Conservation (phyloP, 2,329 filamentous ascomycete genomes). For the Cladosporium austrohemisphaericum region DNA sequence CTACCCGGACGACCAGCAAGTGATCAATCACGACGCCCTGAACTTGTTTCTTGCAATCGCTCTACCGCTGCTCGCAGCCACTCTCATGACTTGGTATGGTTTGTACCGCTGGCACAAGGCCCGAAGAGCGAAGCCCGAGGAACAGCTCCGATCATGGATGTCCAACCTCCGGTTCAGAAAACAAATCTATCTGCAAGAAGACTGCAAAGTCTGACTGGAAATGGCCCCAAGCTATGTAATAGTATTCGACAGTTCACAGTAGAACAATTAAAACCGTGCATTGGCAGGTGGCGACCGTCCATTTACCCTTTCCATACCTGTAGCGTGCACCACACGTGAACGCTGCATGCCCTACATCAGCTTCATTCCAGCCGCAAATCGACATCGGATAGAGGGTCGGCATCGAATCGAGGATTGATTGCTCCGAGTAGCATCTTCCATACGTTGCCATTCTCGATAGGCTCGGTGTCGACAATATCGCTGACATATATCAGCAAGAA, state of each 20-base stretch:
- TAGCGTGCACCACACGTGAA: too few relatives aligned
- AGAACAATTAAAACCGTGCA: too few relatives aligned
- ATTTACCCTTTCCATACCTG: too few relatives aligned
- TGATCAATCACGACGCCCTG: conserved; percentile 27
- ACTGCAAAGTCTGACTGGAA: too few relatives aligned
- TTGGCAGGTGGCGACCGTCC: too few relatives aligned
- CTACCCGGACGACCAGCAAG: conserved; percentile 14
- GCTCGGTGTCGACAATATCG: conserved; percentile 27
- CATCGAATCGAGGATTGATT: conserved; percentile 18
- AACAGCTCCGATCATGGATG: background rate
- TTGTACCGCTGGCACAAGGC: conserved; percentile 29
- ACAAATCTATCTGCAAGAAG: too few relatives aligned
- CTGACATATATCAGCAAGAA: too few relatives aligned
- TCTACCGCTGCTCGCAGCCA: conserved; percentile 35
- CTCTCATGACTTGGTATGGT: conserved; percentile 33
- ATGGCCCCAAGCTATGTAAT: too few relatives aligned
- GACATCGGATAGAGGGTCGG: conserved; percentile 4
- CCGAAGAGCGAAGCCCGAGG: background rate
- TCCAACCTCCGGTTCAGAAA: too few relatives aligned
- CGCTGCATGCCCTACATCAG: too few relatives aligned
- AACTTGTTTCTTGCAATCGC: conserved; percentile 34
- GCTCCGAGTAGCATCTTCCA: conserved; percentile 30
- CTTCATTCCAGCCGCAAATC: too few relatives aligned
- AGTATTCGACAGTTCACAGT: too few relatives aligned
- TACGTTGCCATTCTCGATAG: conserved; percentile 22